These are phyloP conservation scores for Pseudocercospora eumusae DNA, from an alignment of 2,329 filamentous ascomycete species.

Conservation along the genomic window DNA sequence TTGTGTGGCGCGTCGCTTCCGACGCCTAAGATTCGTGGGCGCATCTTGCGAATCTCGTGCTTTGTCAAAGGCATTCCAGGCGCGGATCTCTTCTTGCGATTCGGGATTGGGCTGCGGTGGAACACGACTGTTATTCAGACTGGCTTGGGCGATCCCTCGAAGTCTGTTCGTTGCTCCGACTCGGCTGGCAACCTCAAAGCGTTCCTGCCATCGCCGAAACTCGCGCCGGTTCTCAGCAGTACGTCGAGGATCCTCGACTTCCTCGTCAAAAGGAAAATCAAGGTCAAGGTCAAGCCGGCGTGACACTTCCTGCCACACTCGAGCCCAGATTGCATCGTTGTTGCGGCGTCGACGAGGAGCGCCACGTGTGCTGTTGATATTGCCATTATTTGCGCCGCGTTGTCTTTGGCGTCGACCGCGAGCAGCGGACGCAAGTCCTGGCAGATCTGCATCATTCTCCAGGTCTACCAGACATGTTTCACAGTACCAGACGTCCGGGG, in stretches of 20 bases:
- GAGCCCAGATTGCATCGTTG: constrained; percentile 63
- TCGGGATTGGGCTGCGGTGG: constrained; percentile 59
- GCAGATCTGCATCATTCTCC: constrained; percentile 34
- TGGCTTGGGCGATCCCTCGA: constrained; percentile 56
- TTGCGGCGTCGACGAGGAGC: constrained; percentile 34
- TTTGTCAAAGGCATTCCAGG: constrained; percentile 89
- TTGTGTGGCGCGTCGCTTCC: constrained; percentile 77
- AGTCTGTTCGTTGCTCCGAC: constrained; percentile 69
- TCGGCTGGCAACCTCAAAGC: constrained; percentile 76
- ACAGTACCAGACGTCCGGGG: constrained; percentile 74
- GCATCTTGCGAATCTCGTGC: constrained; percentile 67
- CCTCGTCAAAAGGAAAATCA: constrained; percentile 81
- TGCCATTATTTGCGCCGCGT: constrained; percentile 21
- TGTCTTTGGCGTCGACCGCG: constrained; percentile 28
- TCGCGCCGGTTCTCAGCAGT: constrained; percentile 59
- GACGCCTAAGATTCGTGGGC: constrained; percentile 37
- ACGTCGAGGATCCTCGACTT: constrained; percentile 61
- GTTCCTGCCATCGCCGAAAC: constrained; percentile 75
- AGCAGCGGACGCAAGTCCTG: constrained; percentile 32
- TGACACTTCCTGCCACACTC: constrained; percentile 90
- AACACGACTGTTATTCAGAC: constrained; percentile 43
- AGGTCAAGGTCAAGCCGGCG: constrained; percentile 74
- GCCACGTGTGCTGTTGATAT: constrained; percentile 11
- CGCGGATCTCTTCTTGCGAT: constrained; percentile 75
- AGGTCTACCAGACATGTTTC: constrained; percentile 65